Base-by-base conservation (phyloP, 2,329 filamentous ascomycete genomes). In the Colletotrichum chlorophyti region DNA sequence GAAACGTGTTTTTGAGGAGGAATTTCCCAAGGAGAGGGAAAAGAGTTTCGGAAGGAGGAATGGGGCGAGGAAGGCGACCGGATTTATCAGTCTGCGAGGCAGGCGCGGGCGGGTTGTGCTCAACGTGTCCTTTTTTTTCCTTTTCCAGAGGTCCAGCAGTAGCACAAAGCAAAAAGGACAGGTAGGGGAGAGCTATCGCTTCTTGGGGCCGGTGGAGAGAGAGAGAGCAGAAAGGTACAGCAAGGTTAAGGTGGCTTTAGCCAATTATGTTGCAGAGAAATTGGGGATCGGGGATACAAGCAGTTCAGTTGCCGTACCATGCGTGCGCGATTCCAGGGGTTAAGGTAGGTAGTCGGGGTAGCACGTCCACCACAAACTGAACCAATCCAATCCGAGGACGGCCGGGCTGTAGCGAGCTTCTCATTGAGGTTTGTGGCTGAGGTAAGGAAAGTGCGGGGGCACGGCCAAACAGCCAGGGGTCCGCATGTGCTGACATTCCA, bases 81-180 rank as follows among this genome's bases (percentile, higher is more conserved):
- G 61, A 53, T 63, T 63, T 61, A 61, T 60, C 54, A 63, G 46
- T 63, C 42, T 24, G 58, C 48, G 57, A 52, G 42, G 52, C 57
- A 47, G 53, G 53, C 34, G 48, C 53, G 42, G 21, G 42, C 40
- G 37, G 55, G 35, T 52, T 60, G 37, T 58, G 52, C 48, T 62
- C 62, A 64, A 64, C 62, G 62, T 64, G 62, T 64, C 62, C 62
- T 64, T 64, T 64, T 63, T 64, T 61, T 58, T 43, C 15, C 14
- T 27, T 54, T n/a, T n/a, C n/a, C n/a, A 51, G 37, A 60, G 51
- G 53, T 43, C 41, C 41, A 47, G 41, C 31, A 53, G 31, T 49
- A 52, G 47, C 50, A 47, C 35, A 41, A 27, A 34, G 32, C n/a
- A 32, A 43, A 45, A 41, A 43, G 50, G 52, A 35, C 43, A 60